Conservation (phyloP, 2,329 filamentous ascomycete species). For the Ceratocystis ficicola region DNA sequence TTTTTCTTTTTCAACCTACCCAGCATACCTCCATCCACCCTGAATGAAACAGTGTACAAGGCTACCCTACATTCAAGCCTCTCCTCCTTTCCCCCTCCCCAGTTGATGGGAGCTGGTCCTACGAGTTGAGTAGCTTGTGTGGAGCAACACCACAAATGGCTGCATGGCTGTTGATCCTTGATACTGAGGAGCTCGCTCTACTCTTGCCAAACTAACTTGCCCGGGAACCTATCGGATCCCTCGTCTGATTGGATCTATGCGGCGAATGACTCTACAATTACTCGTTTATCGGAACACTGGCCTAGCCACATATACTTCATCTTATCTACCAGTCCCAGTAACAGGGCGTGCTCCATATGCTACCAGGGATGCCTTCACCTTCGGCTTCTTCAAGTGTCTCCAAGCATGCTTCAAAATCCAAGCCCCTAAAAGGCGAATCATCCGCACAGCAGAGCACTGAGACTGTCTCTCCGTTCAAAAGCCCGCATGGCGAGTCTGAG, state of each 20-base stretch:
- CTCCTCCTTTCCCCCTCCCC: not conserved
- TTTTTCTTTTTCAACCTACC: not conserved
- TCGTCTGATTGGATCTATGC: not conserved
- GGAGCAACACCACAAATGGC: not conserved
- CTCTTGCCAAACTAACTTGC: too few species aligned
- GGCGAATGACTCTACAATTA: not conserved
- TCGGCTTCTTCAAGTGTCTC: not conserved
- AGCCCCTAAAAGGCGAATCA: not conserved
- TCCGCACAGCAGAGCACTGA: slow-evolving; percentile 26
- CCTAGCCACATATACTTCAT: not conserved
- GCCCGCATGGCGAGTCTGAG: slow-evolving; percentile 35
- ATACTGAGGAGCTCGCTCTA: too few species aligned
- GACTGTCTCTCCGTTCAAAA: slow-evolving; percentile 34
- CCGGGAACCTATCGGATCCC: not conserved
- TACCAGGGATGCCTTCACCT: not conserved
- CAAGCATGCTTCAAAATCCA: not conserved
- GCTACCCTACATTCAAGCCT: too few species aligned
- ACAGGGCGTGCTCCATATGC: not conserved
- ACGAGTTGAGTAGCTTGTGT: not conserved
- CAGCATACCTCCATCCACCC: not conserved
- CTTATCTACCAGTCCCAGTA: not conserved
- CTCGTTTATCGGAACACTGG: not conserved
- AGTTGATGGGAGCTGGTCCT: not conserved
- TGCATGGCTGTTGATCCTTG: not conserved
- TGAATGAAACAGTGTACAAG: not conserved